These are phyloP conservation scores for Begonia fuchsioides DNA, from an alignment of 306 rosid species.

Conservation along the genomic window DNA sequence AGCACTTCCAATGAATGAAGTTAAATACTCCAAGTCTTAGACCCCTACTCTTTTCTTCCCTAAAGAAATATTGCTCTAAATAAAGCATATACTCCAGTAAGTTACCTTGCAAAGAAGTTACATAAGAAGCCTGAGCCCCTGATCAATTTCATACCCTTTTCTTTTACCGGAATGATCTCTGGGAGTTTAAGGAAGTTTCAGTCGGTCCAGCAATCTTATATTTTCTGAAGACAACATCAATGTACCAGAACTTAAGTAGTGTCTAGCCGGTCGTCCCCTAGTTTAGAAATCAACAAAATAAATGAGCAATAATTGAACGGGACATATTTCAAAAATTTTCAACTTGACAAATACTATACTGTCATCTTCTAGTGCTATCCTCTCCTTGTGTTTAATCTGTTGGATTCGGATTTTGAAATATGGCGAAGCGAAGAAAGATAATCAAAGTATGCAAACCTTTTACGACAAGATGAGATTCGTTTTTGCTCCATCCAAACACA, in stretches of 20 bases:
- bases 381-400: conserved; percentile 35
- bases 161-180: background rate
- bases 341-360: conserved; percentile 27
- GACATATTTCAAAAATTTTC: conserved; percentile 1
- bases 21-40: too few relatives aligned
- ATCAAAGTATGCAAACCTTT: conserved; percentile 39
- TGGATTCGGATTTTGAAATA: conserved; percentile 56
- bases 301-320: conserved; percentile 5
- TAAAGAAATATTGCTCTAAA: too few relatives aligned
- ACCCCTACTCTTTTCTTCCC: too few relatives aligned
- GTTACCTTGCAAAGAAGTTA: too few relatives aligned
- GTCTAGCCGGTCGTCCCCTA: conserved; percentile 47
- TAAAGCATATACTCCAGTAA: too few relatives aligned
- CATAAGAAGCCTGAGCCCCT: too few relatives aligned
- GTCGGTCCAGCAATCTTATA: conserved; percentile 41
- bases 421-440: conserved; percentile 59
- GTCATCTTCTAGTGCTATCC: conserved; percentile 31
- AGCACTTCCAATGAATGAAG: too few relatives aligned
- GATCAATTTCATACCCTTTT: too few relatives aligned
- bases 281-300: conserved; percentile 13
- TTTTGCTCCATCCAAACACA: conserved; percentile 37
- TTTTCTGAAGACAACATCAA: conserved; percentile 46
- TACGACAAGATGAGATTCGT: conserved; percentile 22
- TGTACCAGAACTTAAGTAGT: conserved; percentile 51
- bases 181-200: conserved; percentile 16